Conservation (phyloP, 345 rosid species). For the Jatropha curcas region DNA sequence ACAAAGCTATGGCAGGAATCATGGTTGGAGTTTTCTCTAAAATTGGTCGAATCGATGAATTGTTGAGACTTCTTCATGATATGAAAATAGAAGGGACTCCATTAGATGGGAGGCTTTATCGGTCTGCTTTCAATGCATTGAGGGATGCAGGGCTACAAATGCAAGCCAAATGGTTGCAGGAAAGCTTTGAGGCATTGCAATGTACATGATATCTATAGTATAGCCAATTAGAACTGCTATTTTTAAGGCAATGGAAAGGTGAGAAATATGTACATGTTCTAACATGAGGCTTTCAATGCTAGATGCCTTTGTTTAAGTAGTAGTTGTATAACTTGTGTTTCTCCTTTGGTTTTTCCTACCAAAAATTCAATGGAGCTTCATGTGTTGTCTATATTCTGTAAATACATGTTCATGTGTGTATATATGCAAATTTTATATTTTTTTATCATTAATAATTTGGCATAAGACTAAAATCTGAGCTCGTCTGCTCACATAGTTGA, state of each 20-base stretch:
- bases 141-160: constrained; percentile 69
- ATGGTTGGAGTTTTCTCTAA: constrained; percentile 88
- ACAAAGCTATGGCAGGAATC: constrained; percentile 75
- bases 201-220: background rate
- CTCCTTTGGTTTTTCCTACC: background rate
- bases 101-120: constrained; percentile 65
- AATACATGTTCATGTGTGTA: too few species aligned
- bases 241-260: background rate
- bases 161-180: constrained; percentile 67
- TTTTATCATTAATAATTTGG: background rate
- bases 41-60: constrained; percentile 58
- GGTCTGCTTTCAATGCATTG: constrained; percentile 66
- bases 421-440: background rate
- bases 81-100: constrained; percentile 58
- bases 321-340: too few species aligned
- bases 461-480: too few species aligned
- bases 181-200: constrained; percentile 44
- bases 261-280: background rate
- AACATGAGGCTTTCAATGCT: background rate
- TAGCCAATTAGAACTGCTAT: background rate
- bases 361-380: background rate
- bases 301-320: background rate
- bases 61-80: constrained; percentile 69
- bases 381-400: too few species aligned
- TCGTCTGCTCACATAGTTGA: too few species aligned